Evolutionary conservation across 495 filamentous ascomycete species (phyloP).

Genomic region (Aspergillus cristatus): DNA sequence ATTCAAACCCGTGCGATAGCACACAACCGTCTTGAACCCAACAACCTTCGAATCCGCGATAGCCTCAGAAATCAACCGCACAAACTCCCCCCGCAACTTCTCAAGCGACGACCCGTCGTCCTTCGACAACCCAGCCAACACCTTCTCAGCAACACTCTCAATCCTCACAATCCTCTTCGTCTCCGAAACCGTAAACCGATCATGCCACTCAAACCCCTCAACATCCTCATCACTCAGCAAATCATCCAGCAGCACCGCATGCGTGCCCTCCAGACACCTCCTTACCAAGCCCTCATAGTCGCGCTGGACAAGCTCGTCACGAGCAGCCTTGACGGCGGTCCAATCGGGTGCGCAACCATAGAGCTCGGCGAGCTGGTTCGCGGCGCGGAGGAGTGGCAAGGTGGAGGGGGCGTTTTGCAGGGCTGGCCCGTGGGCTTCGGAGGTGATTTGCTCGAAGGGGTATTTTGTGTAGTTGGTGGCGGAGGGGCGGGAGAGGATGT

Average conservation of each 20-base stretch:
- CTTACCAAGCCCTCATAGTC: conserved; percentile 50
- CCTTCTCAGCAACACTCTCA: conserved; percentile 61
- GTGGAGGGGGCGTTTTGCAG: conserved; percentile 49
- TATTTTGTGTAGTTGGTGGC: conserved; percentile 27
- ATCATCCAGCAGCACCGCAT: conserved; percentile 73
- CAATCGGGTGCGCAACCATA: conserved; percentile 49
- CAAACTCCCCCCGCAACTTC: conserved; percentile 37
- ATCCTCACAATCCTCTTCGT: conserved; percentile 78
- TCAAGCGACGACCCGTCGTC: conserved; percentile 20
- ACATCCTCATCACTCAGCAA: conserved; percentile 52
- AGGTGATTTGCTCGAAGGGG: conserved; percentile 52
- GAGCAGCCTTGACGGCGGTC: conserved; percentile 53
- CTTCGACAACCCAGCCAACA: conserved; percentile 42
- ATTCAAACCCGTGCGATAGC: conserved; percentile 70
- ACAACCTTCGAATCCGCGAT: conserved; percentile 60
- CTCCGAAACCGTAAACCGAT: conserved; percentile 48
- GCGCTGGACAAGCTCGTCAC: conserved; percentile 44
- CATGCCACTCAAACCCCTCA: conserved; percentile 60
- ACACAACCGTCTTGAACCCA: conserved; percentile 79
- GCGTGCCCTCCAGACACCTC: conserved; percentile 63
- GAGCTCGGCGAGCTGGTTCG: conserved; percentile 55
- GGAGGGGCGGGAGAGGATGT: conserved; percentile 44
- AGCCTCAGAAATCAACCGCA: conserved; percentile 37
- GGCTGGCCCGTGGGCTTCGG: conserved; percentile 64
- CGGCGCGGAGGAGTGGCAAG: conserved; percentile 61